Base-by-base conservation (phyloP, 305 asterid species). In the Plantago rigida region DNA sequence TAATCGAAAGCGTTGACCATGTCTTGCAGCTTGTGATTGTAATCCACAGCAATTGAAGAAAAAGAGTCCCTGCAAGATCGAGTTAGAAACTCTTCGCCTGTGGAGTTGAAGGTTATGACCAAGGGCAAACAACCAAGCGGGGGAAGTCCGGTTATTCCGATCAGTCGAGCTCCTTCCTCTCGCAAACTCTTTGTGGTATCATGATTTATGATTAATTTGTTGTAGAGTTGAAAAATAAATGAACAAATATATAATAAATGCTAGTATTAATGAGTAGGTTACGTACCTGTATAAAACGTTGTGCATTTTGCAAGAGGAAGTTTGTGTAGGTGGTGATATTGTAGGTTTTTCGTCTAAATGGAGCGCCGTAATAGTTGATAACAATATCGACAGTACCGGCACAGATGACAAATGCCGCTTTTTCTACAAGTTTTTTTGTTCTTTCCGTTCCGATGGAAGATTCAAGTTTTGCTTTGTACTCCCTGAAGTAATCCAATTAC, bases 41-140 rank as follows among this genome's bases (percentile, higher is more conserved):
- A 81, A 47, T 66, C 77, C 45, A 12, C 6, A 0, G 84, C 82
- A 2, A 75, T 22, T 14, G 60, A 36, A 3, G 77, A 72, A 1
- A 66, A 48, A 1, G 51, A 11, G 0, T 70, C 72, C 36, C 0
- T 22, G 70, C 87, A 84, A 0, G n/a, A 13, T 3, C 87, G 84
- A 3, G 31, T 13, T 0, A 28, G 7, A 1, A 22, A 0, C 6
- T 1, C 44, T 0, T 42, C 22, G 3, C 5, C 1, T 2, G 41
- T 17, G 4, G 71, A 53, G 50, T 45, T 34, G 17, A 72, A 11
- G 9, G 88, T 78, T 61, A 86, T 83, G 34, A 78, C 78, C 1
- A 64, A 3, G 3, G 91, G 91, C 31, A 81, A 19, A 51, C 91
- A 83, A 13, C 94, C 94, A 13, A 81, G 58, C 0, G 94, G 91